phyloP scores from a whole-genome alignment of 495 filamentous ascomycete genomes.

The Pyrenula massariospora region DNA sequence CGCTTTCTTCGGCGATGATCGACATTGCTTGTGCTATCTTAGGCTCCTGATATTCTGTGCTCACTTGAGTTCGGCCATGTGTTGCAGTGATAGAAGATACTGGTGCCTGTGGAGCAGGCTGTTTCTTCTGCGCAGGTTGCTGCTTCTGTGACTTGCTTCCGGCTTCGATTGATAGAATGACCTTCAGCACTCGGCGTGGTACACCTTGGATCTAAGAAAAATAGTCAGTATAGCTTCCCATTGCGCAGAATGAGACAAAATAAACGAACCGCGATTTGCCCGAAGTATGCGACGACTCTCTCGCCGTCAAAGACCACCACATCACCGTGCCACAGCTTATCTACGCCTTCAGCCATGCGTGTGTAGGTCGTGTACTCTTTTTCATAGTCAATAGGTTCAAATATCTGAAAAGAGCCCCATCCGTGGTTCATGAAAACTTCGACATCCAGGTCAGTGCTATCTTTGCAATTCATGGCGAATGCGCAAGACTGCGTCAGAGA shows the following conservation, averaged over 20 bases:
- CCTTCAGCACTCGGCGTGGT: slow-evolving; percentile 54
- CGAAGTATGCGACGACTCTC: slow-evolving; percentile 16
- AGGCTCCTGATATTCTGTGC: neutral
- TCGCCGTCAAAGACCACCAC: slow-evolving; percentile 25
- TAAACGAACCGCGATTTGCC: neutral
- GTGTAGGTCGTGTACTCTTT: slow-evolving; percentile 2
- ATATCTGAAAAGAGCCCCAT: slow-evolving; percentile 52
- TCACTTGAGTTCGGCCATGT: neutral
- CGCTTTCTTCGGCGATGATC: slow-evolving; percentile 56
- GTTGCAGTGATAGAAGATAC: neutral
- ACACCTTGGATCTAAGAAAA: slow-evolving; percentile 47
- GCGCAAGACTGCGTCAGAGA: slow-evolving; percentile 47
- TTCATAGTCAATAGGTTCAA: neutral
- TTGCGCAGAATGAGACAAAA: neutral
- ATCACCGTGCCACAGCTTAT: slow-evolving; percentile 24
- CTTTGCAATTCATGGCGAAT: slow-evolving; percentile 77
- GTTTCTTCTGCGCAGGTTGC: slow-evolving; percentile 3
- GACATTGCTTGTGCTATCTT: slow-evolving; percentile 32
- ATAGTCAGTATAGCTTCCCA: neutral
- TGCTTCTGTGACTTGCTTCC: slow-evolving; percentile 3
- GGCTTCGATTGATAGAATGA: slow-evolving; percentile 41
- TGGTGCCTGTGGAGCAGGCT: neutral
- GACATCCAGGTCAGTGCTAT: slow-evolving; percentile 56
- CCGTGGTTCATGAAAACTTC: slow-evolving; percentile 68
- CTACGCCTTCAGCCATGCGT: slow-evolving; percentile 3